Percentiles rank a stretch among this genome's conserved stretches.
These are phyloP conservation scores for Ophiorrhiza pumila DNA, from an alignment of 257 asterid species.

Conservation along the genomic window DNA sequence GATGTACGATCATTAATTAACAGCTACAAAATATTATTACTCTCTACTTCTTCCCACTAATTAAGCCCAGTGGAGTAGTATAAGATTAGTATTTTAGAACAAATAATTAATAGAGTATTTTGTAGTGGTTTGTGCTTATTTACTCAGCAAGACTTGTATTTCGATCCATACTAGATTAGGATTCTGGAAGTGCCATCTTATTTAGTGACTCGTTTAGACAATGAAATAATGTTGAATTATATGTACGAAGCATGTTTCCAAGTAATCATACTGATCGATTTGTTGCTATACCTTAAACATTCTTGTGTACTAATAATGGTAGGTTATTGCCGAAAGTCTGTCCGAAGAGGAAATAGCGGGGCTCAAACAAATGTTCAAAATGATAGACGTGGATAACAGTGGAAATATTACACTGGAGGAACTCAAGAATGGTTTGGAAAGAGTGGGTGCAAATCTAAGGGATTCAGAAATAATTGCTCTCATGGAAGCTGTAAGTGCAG, in stretches of 20 bases:
- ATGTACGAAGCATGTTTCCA: too few relatives aligned
- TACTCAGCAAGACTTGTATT: background rate
- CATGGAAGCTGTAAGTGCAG: conserved; percentile 40
- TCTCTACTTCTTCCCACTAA: background rate
- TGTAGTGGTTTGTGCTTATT: background rate
- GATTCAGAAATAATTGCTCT: conserved; percentile 34
- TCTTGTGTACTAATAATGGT: background rate
- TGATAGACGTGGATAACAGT: conserved; percentile 46
- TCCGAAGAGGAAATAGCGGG: conserved; percentile 54
- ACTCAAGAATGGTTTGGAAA: conserved; percentile 34
- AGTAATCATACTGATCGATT: background rate
- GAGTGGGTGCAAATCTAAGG: conserved; percentile 37
- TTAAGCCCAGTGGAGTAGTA: background rate
- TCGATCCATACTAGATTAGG: background rate
- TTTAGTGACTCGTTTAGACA: background rate
- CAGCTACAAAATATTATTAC: background rate
- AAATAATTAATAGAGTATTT: background rate
- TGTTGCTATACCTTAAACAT: background rate
- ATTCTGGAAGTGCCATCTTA: background rate
- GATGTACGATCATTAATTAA: background rate
- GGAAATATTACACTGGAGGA: conserved; percentile 46
- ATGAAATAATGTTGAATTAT: too few relatives aligned
- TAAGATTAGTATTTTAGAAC: background rate
- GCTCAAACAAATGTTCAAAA: conserved; percentile 45
- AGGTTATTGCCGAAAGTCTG: conserved; percentile 48